Conservation (phyloP, 2,329 filamentous ascomycete species). For the Pyricularia grisea region DNA sequence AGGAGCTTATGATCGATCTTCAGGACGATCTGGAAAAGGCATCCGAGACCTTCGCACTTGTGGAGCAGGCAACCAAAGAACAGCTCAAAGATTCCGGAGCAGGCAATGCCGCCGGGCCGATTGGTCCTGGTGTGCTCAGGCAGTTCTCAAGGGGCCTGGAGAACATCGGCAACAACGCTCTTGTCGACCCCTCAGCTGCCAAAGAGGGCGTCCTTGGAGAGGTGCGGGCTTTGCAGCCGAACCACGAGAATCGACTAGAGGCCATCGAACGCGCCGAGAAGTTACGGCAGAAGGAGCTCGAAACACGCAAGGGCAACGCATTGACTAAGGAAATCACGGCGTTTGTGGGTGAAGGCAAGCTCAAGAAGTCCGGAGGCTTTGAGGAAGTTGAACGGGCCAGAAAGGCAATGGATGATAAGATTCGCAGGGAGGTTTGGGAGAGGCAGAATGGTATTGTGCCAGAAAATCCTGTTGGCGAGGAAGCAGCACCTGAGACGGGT, state of each 20-base stretch:
- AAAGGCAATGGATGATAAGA: slow-evolving; percentile 77
- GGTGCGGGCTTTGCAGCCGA: slow-evolving; percentile 85
- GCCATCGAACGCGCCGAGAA: slow-evolving; percentile 97
- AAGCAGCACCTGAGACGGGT: slow-evolving; percentile 15
- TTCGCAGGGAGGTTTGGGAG: slow-evolving; percentile 71
- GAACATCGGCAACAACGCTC: slow-evolving; percentile 35
- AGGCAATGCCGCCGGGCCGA: slow-evolving; percentile 36
- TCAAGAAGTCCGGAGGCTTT: slow-evolving; percentile 93
- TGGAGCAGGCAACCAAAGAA: slow-evolving; percentile 97
- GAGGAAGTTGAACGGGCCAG: slow-evolving; percentile 86
- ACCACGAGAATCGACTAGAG: slow-evolving; percentile 86
- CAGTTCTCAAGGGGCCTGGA: slow-evolving; percentile 48
- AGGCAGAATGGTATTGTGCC: slow-evolving; percentile 48
- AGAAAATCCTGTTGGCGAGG: slow-evolving; percentile 30
- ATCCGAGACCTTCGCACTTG: slow-evolving; percentile 82
- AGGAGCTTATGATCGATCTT: slow-evolving; percentile 86
- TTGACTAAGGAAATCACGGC: slow-evolving; percentile 76
- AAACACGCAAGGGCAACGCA: slow-evolving; percentile 61
- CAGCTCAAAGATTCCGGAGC: slow-evolving; percentile 71
- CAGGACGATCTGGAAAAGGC: slow-evolving; percentile 95
- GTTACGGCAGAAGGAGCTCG: slow-evolving; percentile 78
- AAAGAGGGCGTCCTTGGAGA: slow-evolving; percentile 90
- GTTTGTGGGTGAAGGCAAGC: slow-evolving; percentile 82
- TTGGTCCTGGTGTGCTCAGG: slow-evolving; percentile 30
- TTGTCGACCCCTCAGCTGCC: slow-evolving; percentile 63